Evolutionary conservation across 345 rosid species (phyloP), one percentile per base, ranked within the genome.

Genomic region (Arabis hirsuta): DNA sequence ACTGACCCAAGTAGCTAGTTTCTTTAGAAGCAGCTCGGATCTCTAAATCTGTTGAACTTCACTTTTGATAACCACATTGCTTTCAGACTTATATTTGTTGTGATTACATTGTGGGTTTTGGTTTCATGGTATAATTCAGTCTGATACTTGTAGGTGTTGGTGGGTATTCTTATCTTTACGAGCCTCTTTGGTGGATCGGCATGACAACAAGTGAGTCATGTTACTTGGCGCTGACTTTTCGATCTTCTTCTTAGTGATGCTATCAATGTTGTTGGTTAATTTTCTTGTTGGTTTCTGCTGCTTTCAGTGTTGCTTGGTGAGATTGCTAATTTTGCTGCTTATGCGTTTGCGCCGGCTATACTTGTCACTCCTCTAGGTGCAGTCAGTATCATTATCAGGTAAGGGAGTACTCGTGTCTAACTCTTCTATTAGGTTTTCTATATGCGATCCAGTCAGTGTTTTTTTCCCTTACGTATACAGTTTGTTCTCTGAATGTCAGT

Each of bases 181-280:
- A 94, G 87, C 98, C 98, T 72, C 91, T 91, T 55, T 94, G 98
- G 98, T 94, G 98, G 98, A 81, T 77, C 16, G 98, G 98, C 85
- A 94, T 94, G 98, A 89, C 86, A 72, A 89, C 98, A 51, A 94
- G 97, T 94, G 81, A 84, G 96, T 81, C 75, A 11, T 63, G n/a
- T 34, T 39, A 14, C 11, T 48, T 61, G 32, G 54, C 54, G 4
- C 55, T 62, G 7, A 4, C 12, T 60, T 39, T 43, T 10, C 10
- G 51, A 31, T 41, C 41, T 62, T 63, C 34, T 52, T 50, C 48
- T 16, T 16, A 27, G 34, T 36, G 32, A 5, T 54, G 4, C 32
- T 55, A 7, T 22, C 24, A 22, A 22, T 14, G 2, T 65, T 50
- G 46, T 42, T 60, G 62, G 27, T 50, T 55, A 9, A 4, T 26